Conservation (phyloP, 2,329 filamentous ascomycete genomes). For the Beauveria sp. region DNA sequence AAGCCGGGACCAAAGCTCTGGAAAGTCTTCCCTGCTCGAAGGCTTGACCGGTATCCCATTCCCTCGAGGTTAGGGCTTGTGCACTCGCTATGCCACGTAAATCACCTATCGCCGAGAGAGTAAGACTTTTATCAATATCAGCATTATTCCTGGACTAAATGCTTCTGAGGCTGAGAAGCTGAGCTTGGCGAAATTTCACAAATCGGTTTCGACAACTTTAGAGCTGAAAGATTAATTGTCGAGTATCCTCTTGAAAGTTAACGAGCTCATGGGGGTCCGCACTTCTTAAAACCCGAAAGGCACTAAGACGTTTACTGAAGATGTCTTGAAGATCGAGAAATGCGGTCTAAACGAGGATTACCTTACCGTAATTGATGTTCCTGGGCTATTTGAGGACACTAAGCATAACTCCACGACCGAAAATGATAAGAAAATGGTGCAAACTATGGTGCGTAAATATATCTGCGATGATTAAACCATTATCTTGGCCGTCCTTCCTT, state of each 20-base stretch:
- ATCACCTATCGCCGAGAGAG: slow-evolving; percentile 28
- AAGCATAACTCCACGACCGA: slow-evolving; percentile 34
- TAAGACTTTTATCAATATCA: slow-evolving; percentile 28
- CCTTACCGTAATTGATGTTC: slow-evolving; percentile 47
- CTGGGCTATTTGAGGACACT: slow-evolving; percentile 40
- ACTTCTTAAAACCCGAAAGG: slow-evolving; percentile 4
- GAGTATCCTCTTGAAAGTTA: slow-evolving; percentile 28
- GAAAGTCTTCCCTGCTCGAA: slow-evolving; percentile 26
- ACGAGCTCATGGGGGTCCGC: slow-evolving; percentile 37
- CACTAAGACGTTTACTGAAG: slow-evolving; percentile 35
- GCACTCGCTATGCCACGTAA: slow-evolving; percentile 24
- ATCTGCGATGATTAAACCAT: slow-evolving; percentile 41
- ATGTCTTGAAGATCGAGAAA: slow-evolving; percentile 34
- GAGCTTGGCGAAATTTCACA: slow-evolving; percentile 9
- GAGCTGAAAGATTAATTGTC: slow-evolving; percentile 27
- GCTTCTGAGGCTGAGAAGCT: slow-evolving; percentile 14
- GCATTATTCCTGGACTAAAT: slow-evolving; percentile 30
- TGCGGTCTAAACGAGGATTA: slow-evolving; percentile 36
- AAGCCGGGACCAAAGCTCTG: slow-evolving; percentile 19
- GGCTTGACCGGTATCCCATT: slow-evolving; percentile 26
- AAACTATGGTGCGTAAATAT: slow-evolving; percentile 39
- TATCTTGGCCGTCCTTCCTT: slow-evolving; percentile 28
- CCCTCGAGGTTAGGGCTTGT: slow-evolving; percentile 21
- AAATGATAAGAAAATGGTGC: no score
- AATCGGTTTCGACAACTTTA: slow-evolving; percentile 14